Evolutionary conservation across 257 asterid species (phyloP).

Genomic region (Gentiana dahurica): DNA sequence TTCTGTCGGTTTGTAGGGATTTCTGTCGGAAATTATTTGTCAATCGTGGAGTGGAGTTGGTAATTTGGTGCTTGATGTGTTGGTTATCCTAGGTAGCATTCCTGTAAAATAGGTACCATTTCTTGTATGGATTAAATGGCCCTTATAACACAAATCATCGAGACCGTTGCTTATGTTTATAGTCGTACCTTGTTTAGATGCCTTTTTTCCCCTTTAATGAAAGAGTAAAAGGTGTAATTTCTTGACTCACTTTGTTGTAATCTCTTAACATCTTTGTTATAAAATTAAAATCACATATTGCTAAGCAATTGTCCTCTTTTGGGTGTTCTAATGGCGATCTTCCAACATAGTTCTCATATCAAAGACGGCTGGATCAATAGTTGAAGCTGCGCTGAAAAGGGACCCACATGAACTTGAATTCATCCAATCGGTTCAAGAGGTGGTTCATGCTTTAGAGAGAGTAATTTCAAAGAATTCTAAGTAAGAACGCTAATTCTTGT

Average conservation of each 20-base stretch:
- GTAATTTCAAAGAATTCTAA: slow-evolving; percentile 87
- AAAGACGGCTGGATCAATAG: slow-evolving; percentile 96
- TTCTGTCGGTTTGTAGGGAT: too few relatives aligned
- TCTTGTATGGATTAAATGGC: too few relatives aligned
- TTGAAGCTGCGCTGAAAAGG: slow-evolving; percentile 92
- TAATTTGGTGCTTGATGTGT: too few relatives aligned
- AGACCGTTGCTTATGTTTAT: too few relatives aligned
- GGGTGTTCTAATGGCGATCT: slow-evolving; percentile 24
- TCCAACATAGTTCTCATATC: slow-evolving; percentile 81
- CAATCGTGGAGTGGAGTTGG: too few relatives aligned
- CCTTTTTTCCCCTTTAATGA: too few relatives aligned
- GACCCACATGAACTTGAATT: slow-evolving; percentile 95
- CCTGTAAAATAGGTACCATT: too few relatives aligned
- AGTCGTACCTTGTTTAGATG: too few relatives aligned
- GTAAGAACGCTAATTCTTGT: slow-evolving; percentile 31
- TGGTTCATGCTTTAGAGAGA: slow-evolving; percentile 91
- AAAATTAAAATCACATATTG: not conserved
- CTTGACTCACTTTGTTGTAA: not conserved
- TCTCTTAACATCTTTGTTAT: not conserved
- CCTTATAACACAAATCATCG: too few relatives aligned
- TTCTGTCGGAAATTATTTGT: too few relatives aligned
- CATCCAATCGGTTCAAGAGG: slow-evolving; percentile 92
- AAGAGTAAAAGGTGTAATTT: not conserved
- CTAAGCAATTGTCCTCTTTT: slow-evolving; percentile 1
- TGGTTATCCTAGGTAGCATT: too few relatives aligned